Base-by-base conservation (phyloP, 148 eudicot genomes). In the Fagopyrum esculentum region DNA sequence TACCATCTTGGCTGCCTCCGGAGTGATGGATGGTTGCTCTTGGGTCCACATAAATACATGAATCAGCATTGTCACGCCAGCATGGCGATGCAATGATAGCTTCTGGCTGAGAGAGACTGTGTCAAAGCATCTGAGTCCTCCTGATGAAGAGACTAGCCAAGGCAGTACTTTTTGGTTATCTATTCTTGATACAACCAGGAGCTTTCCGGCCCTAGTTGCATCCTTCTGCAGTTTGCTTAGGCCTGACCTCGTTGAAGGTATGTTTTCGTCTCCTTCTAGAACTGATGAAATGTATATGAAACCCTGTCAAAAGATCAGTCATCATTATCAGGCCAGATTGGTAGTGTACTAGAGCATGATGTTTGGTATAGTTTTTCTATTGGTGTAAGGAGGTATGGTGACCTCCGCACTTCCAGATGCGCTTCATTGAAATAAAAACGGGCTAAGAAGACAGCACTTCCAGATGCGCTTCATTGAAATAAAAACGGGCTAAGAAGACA, bases 71-170 rank as follows among this genome's bases (percentile, higher is more conserved):
- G 98, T 85, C 8, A 77, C 89, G 55, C 71, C 80, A 52, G 96
- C 87, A 43, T 90, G 98, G 4, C 91, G 86, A 75, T 93, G 96
- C 48, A 93, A 69, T 2, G 98, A 93, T 72, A 90, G 89, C 78
- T 89, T 93, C 63, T 86, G 93, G 83, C 98, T 90, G 59, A 93
- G 84, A 6, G 96, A 93, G 11, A 93, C 85, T 0, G 98, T 93
- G 74, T 93, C 98, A 46, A 83, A 93, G 76, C 98, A 90, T 49
- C 94, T 85, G 59, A 93, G 76, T 12, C 86, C 96, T 8, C 98
- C 89, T 11, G 85, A 74, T 5, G 91, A 80, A 60, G 96, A 87
- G 73, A 87, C 96, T 43, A 90, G 85, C 98, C 98, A 89, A 3
- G 98, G 98, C 35, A 93, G 88, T n/a, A 93, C 85, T 60, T 93